These are phyloP conservation scores for Moniliella sp. DNA, from an alignment of 1,284 basidiomycete species.

Conservation along the genomic window DNA sequence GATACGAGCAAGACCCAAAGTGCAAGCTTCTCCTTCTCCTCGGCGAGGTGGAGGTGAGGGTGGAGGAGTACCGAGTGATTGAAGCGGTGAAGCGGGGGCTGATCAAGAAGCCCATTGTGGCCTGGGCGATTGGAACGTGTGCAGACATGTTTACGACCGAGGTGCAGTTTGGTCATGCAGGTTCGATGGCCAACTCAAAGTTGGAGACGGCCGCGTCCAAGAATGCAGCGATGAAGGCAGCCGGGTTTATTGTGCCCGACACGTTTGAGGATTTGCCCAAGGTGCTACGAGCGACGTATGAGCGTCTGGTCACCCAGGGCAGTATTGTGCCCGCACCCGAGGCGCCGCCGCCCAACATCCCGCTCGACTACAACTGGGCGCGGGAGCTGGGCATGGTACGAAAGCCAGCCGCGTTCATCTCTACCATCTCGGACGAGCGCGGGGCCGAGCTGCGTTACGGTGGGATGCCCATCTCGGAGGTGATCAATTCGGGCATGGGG, in stretches of 20 bases:
- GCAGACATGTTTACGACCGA: slow-evolving; percentile 99
- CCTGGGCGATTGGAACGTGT: slow-evolving; percentile 97
- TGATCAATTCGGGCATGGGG: slow-evolving; percentile 45
- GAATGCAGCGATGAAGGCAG: slow-evolving; percentile 88
- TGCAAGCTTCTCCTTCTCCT: slow-evolving; percentile 97
- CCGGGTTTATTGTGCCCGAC: slow-evolving; percentile 86
- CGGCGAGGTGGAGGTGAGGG: slow-evolving; percentile 92
- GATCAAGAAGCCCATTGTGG: slow-evolving; percentile 95
- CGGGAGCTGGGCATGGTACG: slow-evolving; percentile 86
- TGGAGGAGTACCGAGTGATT: slow-evolving; percentile 97
- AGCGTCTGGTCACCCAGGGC: slow-evolving; percentile 54
- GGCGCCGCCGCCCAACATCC: slow-evolving; percentile 76
- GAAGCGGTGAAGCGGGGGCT: slow-evolving; percentile 78
- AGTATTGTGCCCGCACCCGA: slow-evolving; percentile 53
- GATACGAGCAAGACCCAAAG: slow-evolving; percentile 85
- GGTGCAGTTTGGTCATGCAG: slow-evolving; percentile 96
- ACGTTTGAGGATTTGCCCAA: slow-evolving; percentile 88
- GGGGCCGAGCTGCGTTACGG: slow-evolving; percentile 94
- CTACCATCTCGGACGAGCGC: slow-evolving; percentile 96
- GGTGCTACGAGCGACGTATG: slow-evolving; percentile 64
- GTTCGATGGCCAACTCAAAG: slow-evolving; percentile 91
- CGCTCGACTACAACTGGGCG: slow-evolving; percentile 99
- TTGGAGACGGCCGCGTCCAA: slow-evolving; percentile 91
- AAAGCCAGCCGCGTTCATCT: slow-evolving; percentile 97
- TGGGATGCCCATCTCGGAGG: slow-evolving; percentile 94